A percentile compares a stretch with the other conserved stretches of the same genome.
phyloP scores from a whole-genome alignment of 768 basidiomycete species.

The Inosperma sp. region DNA sequence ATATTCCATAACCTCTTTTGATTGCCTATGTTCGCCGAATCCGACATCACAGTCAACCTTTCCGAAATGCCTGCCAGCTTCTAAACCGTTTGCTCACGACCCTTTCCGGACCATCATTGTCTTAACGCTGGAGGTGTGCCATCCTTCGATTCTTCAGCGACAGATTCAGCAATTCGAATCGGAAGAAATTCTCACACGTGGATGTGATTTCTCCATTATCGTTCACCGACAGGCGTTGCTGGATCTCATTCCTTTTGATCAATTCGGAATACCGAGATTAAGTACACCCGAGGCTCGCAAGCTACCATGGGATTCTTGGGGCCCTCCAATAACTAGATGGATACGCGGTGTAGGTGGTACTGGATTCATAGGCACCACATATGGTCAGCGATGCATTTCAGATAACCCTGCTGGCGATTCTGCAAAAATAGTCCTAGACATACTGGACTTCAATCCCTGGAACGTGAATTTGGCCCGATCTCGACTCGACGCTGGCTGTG shows the following conservation, averaged over 20 bases:
- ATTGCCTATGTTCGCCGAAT: not conserved
- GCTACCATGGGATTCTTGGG: not conserved
- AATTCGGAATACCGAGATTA: not conserved
- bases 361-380: not conserved
- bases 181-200: not conserved
- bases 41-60: not conserved
- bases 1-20: not conserved
- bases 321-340: not conserved
- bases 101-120: not conserved
- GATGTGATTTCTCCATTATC: not conserved
- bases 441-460: not conserved
- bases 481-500: not conserved
- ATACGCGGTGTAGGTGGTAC: not conserved
- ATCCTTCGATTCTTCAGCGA: not conserved
- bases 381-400: not conserved
- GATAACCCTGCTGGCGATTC: not conserved
- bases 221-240: not conserved
- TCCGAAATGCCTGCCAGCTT: not conserved
- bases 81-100: not conserved
- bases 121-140: not conserved
- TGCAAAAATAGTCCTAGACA: not conserved
- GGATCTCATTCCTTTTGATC: not conserved
- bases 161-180: not conserved
- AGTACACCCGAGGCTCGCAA: not conserved
- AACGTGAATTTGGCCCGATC: not conserved